Conservation (phyloP, 2,329 filamentous ascomycete species). For the Plenodomus biglobosus region DNA sequence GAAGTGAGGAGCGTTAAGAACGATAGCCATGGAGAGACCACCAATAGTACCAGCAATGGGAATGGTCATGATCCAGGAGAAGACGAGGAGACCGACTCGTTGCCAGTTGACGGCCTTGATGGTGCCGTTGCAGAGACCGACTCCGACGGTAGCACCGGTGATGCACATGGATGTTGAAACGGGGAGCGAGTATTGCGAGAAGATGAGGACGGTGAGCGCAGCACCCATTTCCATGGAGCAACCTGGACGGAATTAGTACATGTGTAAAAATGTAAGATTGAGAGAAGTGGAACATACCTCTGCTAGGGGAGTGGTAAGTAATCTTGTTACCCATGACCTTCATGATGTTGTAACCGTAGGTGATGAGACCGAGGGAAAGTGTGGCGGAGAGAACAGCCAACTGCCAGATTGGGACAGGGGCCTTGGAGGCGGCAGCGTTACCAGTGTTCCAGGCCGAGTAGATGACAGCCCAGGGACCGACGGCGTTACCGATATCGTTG, state of each 20-base stretch:
- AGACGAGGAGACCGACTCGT: conserved; percentile 66
- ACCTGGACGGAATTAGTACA: conserved; percentile 24
- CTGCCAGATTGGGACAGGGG: conserved; percentile 72
- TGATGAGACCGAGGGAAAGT: conserved; percentile 67
- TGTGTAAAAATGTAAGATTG: neutral
- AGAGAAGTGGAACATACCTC: conserved; percentile 36
- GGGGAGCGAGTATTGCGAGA: conserved; percentile 73
- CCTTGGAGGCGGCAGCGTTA: conserved; percentile 61
- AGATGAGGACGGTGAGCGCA: conserved; percentile 73
- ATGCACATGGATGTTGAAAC: conserved; percentile 72
- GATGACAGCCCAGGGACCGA: conserved; percentile 44
- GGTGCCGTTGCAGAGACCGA: conserved; percentile 74
- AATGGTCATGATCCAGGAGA: conserved; percentile 67
- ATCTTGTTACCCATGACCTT: conserved; percentile 84
- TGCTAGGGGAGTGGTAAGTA: conserved; percentile 65
- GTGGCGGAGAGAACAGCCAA: conserved; percentile 66
- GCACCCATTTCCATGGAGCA: conserved; percentile 81
- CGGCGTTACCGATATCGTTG: conserved; percentile 59
- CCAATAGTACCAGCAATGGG: conserved; percentile 62
- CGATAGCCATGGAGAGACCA: conserved; percentile 49
- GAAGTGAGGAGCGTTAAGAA: conserved; percentile 62
- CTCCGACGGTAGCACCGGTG: conserved; percentile 75
- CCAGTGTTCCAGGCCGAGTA: conserved; percentile 58
- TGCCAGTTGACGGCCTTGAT: conserved; percentile 72
- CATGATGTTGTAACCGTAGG: conserved; percentile 84